phyloP scores from a whole-genome alignment of 1,139 yeast species.

The Saccharomycopsis hybrid region DNA sequence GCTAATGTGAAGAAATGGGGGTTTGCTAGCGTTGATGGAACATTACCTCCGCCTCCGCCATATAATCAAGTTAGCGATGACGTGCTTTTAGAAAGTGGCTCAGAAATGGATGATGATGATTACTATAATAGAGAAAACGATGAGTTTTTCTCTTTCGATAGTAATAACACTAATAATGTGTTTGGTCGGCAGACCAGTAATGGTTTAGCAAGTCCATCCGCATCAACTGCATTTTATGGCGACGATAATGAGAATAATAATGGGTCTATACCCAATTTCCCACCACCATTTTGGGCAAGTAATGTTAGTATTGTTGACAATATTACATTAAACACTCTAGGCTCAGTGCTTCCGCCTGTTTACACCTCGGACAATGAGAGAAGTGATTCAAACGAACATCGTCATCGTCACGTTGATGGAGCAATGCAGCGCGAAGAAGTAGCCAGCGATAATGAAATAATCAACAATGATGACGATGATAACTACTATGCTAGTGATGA shows the following conservation, averaged over 20 bases:
- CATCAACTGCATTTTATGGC: no score
- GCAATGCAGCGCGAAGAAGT: no score
- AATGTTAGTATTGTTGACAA: conserved; percentile 17
- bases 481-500: no score
- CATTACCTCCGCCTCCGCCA: conserved; percentile 71
- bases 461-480: no score
- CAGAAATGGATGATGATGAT: conserved; percentile 16
- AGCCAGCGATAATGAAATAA: no score
- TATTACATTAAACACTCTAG: conserved; percentile 19
- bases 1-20: conserved; percentile 92
- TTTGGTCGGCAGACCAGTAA: not conserved
- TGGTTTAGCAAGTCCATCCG: not conserved
- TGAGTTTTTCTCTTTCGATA: conserved; percentile 2
- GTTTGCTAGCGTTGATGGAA: conserved; percentile 69
- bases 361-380: conserved; percentile 11
- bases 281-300: conserved; percentile 22
- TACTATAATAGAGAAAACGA: conserved; percentile 8
- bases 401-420: no score
- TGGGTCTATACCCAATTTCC: conserved; percentile 17
- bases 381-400: no score
- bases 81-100: conserved; percentile 11
- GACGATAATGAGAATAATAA: not conserved
- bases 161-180: not conserved
- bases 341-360: conserved; percentile 16
- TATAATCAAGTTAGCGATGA: conserved; percentile 29